A percentile compares a stretch with the other conserved stretches of the same genome.
phyloP scores from a whole-genome alignment of 768 basidiomycete species.

The Lentinula guzmanii region DNA sequence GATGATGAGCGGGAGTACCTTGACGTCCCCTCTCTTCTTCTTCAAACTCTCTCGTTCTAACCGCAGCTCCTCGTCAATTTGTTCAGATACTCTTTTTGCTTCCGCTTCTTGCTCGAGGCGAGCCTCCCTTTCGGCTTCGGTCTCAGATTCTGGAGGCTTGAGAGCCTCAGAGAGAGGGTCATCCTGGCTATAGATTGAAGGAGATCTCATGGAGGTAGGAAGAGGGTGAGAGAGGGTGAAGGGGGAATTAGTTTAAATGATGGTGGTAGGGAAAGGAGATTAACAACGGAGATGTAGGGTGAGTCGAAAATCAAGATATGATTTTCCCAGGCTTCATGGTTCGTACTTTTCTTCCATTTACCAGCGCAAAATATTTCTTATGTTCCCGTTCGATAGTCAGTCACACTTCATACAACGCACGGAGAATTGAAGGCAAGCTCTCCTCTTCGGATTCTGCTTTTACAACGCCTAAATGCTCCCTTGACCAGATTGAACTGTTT shows the following conservation, averaged over 20 bases:
- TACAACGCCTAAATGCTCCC: not conserved
- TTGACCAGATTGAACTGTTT: conserved; percentile 82
- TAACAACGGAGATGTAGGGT: not conserved
- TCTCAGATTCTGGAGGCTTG: conserved; percentile 60
- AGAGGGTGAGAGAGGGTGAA: conserved; percentile 17
- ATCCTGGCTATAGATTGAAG: conserved; percentile 68
- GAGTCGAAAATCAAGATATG: not conserved
- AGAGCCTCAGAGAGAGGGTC: conserved; percentile 70
- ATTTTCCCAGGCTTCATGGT: conserved; percentile 5
- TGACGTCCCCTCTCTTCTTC: conserved; percentile 68
- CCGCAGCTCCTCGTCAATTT: conserved; percentile 77
- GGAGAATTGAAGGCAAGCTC: conserved; percentile 84
- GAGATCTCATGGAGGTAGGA: conserved; percentile 48
- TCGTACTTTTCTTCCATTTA: conserved; percentile 4
- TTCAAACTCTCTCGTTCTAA: conserved; percentile 60
- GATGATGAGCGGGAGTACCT: conserved; percentile 32
- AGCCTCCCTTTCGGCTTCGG: conserved; percentile 52
- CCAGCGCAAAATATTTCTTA: conserved; percentile 14
- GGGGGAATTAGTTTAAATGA: conserved; percentile 12
- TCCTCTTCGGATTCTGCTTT: too few relatives aligned
- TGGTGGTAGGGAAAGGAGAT: not conserved
- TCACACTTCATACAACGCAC: conserved; percentile 89
- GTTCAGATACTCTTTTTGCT: conserved; percentile 70
- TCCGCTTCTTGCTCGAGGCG: conserved; percentile 66
- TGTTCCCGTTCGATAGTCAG: conserved; percentile 51